Base-by-base conservation (phyloP, 768 basidiomycete species). In the Lentinula detonsa region DNA sequence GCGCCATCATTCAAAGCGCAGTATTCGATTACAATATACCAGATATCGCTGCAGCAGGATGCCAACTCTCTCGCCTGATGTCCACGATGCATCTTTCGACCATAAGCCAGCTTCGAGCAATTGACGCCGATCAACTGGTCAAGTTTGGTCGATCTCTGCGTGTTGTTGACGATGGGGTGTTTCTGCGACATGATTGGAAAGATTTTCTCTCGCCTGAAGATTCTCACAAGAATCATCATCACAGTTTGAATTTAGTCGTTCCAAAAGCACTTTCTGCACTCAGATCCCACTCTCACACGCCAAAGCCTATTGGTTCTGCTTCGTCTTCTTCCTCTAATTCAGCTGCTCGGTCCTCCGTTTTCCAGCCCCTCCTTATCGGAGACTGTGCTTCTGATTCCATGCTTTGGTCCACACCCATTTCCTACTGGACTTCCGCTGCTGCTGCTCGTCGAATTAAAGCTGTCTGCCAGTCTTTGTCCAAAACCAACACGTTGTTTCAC, bases 291-390 rank as follows among this genome's bases (percentile, higher is more conserved):
- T 68, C 71, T 28, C 69, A 60, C 49, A 68, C 71, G n/a, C 65
- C 66, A 48, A 50, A 43, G 28, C 65, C 18, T 61, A 63, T 23
- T 65, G 66, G 35, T 31, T 63, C 42, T 39, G 56, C 65, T 23
- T 35, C 61, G 45, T 39, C 61, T 37, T 34, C 54, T 59, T 52
- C 62, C 53, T 46, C 57, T 28, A n/a, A 51, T 37, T 71, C 70
- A 9, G 63, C 70, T n/a, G 68, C 70, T 40, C 23, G 37, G 0
- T 18, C 40, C 11, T 43, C 55, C 55, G 7, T 56, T 21, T 73
- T 79, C 23, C 89, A 92, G 62, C 87, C 88, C 1, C 75, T 92
- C 59, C 84, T 92, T 62, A 87, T 92, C 53, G 90, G 90, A 6
- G 90, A 92, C 70, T 84, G 83, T 52, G 78, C 80, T 23, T 81